Base-by-base conservation (phyloP, 805 yeast genomes). In the Lipomyces kockii region DNA sequence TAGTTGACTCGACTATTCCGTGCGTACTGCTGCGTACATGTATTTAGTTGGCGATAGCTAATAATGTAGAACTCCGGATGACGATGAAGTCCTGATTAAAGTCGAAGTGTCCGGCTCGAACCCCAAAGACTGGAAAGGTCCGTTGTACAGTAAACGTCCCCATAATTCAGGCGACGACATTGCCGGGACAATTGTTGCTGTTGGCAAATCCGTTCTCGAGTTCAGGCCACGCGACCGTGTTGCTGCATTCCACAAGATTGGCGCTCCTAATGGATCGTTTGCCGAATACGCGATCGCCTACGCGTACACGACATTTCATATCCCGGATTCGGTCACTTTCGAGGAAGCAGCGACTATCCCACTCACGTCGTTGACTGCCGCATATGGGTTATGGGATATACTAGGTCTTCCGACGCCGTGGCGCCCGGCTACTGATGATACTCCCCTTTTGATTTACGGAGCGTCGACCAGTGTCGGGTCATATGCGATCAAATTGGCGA, bases 81-180 rank as follows among this genome's bases (percentile, higher is more conserved):
- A 56, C 49, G 29, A 57, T 35, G 49, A 67, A 58, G 71, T 67
- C 35, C 32, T 67, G 58, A 64, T 67, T 60, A 67, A 67, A 54
- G 71, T 67, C 58, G 54, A 57, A n/a, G 65, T 64, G 43, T 62
- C 68, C 17, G 71, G 71, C n/a, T 53, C 60, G 34, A 67, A 67
- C 58, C 71, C 71, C 20, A 67, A 67, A 64, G 71, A 67, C 61
- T 67, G 71, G 71, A 67, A 67, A 43, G 60, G 35, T 35, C 68
- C 68, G 17, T 6, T 35, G 12, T 54, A 8, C 8, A 29, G 39
- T n/a, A 17, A 29, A 17, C n/a, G 7, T 14, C 59, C 66, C 8
- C 64, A 61, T 32, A 64, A 67, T 51, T 64, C 71, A 0, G 71
- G 71, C 34, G 71, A 67, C 39, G 71, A 67, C 57, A 65, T 67